These are phyloP conservation scores for Brettanomyces anomalus DNA, from an alignment of 805 yeast species.

Conservation along the genomic window DNA sequence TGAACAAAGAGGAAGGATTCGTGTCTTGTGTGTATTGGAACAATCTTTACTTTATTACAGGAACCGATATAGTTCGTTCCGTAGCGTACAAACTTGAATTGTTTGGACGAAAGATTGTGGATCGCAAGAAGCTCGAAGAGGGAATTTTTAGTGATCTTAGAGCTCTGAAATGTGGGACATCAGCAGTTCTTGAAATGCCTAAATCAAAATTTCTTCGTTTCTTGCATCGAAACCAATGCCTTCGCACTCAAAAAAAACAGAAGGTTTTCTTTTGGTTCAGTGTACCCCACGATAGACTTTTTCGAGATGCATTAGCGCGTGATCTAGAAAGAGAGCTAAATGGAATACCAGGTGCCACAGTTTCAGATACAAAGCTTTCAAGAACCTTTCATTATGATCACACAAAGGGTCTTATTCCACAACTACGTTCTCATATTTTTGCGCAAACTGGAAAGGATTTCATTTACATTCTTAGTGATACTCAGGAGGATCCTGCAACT, in stretches of 20 bases:
- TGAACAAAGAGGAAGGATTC: slow-evolving; percentile 85
- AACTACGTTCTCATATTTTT: slow-evolving; percentile 28
- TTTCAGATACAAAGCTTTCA: slow-evolving; percentile 70
- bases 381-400: slow-evolving; percentile 62
- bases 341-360: slow-evolving; percentile 61
- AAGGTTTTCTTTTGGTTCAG: slow-evolving; percentile 96
- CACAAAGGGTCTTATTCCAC: slow-evolving; percentile 41
- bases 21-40: slow-evolving; percentile 93
- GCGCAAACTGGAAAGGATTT: slow-evolving; percentile 7
- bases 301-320: slow-evolving; percentile 89
- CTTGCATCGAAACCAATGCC: slow-evolving; percentile 74
- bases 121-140: slow-evolving; percentile 92
- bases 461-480: neutral
- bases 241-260: slow-evolving; percentile 92
- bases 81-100: slow-evolving; percentile 81
- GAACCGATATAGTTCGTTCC: slow-evolving; percentile 93
- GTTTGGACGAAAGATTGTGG: slow-evolving; percentile 77
- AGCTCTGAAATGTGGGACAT: slow-evolving; percentile 74
- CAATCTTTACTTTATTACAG: slow-evolving; percentile 80
- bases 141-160: slow-evolving; percentile 90
- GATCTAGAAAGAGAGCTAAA: slow-evolving; percentile 72
- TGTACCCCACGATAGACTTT: slow-evolving; percentile 86
- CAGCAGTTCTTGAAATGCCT: slow-evolving; percentile 83
- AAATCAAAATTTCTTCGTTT: slow-evolving; percentile 78
- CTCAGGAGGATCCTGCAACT: neutral